Conservation (phyloP, 768 basidiomycete genomes). For the Mycena alexandri region DNA sequence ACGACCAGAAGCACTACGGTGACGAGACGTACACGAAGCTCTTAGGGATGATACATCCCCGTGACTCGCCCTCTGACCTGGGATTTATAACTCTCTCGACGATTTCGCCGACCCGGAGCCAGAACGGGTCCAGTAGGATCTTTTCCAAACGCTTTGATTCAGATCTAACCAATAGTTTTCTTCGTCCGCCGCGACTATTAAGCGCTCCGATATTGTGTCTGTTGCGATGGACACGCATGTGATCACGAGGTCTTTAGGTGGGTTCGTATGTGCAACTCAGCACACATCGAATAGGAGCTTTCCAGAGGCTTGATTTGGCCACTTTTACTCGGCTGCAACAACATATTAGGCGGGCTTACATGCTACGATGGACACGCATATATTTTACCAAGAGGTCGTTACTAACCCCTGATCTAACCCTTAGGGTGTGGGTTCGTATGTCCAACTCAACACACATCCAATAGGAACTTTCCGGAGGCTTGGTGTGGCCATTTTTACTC, state of each 20-base stretch:
- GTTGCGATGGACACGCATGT: conserved; percentile 1
- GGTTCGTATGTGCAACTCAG: not conserved
- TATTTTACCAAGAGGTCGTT: no score
- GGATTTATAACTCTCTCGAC: no score
- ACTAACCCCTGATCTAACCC: no score
- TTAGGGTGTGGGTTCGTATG: not conserved
- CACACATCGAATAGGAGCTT: conserved; percentile 6
- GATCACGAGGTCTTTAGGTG: not conserved
- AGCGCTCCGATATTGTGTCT: not conserved
- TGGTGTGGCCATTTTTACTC: not conserved
- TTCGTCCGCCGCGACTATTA: not conserved
- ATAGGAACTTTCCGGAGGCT: conserved; percentile 2
- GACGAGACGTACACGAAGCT: no score
- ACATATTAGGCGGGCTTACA: no score
- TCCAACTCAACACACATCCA: not conserved
- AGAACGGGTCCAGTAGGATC: conserved; percentile 6
- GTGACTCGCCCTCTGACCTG: no score
- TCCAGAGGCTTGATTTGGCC: not conserved
- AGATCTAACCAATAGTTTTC: not conserved
- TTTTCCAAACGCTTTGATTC: not conserved
- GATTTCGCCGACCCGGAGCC: not conserved
- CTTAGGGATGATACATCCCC: no score
- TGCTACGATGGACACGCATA: not conserved
- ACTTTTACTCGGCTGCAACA: conserved; percentile 5
- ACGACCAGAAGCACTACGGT: no score